phyloP scores from a whole-genome alignment of 2,329 filamentous ascomycete genomes.

The Saccharata proteae region DNA sequence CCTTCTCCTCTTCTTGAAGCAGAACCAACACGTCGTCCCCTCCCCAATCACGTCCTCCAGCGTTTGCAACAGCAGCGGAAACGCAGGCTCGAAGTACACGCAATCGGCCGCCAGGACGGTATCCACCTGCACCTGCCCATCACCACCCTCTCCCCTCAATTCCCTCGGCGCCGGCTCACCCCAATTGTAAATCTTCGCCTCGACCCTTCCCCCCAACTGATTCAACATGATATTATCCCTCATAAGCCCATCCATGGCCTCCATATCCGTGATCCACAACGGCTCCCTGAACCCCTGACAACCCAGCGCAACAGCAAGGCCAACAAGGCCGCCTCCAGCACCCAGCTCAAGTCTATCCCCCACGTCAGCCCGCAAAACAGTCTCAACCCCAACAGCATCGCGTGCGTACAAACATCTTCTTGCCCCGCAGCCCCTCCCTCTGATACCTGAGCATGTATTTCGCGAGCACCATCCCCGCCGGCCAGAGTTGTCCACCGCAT shows the following conservation, averaged over 20 bases:
- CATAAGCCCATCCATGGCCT: conserved; percentile 78
- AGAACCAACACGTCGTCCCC: conserved; percentile 64
- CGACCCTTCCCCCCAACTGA: conserved; percentile 48
- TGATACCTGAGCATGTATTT: conserved; percentile 76
- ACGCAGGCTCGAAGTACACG: conserved; percentile 93
- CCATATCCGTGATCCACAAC: conserved; percentile 78
- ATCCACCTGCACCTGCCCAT: conserved; percentile 54
- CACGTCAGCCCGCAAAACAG: too few species aligned
- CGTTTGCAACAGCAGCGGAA: conserved; percentile 73
- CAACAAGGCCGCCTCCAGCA: conserved; percentile 81
- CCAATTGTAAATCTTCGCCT: conserved; percentile 71
- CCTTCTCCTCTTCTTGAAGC: conserved; percentile 84
- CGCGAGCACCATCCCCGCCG: conserved; percentile 76
- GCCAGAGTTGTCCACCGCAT: conserved; percentile 91
- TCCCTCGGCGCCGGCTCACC: conserved; percentile 29
- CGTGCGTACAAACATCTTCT: conserved; percentile 55
- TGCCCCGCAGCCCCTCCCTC: conserved; percentile 39
- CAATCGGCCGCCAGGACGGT: conserved; percentile 91
- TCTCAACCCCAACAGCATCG: background rate
- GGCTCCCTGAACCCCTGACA: conserved; percentile 28
- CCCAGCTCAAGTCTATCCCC: conserved; percentile 69
- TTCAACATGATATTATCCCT: conserved; percentile 79
- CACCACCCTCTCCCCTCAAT: too few species aligned
- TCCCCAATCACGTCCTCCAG: conserved; percentile 59
- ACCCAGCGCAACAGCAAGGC: conserved; percentile 46